A percentile compares a stretch with the other conserved stretches of the same genome.
phyloP scores from a whole-genome alignment of 108 stramenopile species.

The Halocafeteria seosinensis region DNA sequence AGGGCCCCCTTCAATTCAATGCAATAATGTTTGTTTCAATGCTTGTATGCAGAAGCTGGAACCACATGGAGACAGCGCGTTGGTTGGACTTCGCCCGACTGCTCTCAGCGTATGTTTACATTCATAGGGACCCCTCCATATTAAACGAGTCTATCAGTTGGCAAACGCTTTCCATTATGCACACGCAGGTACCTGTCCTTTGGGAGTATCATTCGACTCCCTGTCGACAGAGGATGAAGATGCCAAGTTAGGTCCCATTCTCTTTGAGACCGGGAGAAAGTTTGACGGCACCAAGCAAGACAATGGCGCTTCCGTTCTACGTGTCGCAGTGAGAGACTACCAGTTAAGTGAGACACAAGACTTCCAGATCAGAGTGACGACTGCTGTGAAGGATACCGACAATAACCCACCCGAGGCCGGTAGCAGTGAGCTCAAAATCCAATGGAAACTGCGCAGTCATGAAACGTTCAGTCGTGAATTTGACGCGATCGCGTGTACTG shows the following conservation, averaged over 20 bases:
- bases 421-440: not conserved
- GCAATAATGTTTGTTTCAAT: too few species aligned
- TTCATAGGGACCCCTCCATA: not conserved
- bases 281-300: not conserved
- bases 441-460: not conserved
- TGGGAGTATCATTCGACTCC: not conserved
- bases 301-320: not conserved
- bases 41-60: too few species aligned
- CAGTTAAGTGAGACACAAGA: not conserved
- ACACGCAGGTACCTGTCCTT: not conserved
- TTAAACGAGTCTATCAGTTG: not conserved
- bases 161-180: not conserved
- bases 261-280: not conserved
- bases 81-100: conserved; percentile 34
- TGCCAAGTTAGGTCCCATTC: not conserved
- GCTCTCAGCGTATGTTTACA: conserved; percentile 8
- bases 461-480: not conserved
- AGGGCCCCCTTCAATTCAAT: too few species aligned
- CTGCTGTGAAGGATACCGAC: not conserved
- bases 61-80: not conserved
- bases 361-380: not conserved
- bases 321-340: not conserved
- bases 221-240: not conserved
- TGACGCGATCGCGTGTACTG: not conserved
- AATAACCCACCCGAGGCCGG: not conserved